phyloP scores from a whole-genome alignment of 768 basidiomycete genomes.

The Mycena maculata region DNA sequence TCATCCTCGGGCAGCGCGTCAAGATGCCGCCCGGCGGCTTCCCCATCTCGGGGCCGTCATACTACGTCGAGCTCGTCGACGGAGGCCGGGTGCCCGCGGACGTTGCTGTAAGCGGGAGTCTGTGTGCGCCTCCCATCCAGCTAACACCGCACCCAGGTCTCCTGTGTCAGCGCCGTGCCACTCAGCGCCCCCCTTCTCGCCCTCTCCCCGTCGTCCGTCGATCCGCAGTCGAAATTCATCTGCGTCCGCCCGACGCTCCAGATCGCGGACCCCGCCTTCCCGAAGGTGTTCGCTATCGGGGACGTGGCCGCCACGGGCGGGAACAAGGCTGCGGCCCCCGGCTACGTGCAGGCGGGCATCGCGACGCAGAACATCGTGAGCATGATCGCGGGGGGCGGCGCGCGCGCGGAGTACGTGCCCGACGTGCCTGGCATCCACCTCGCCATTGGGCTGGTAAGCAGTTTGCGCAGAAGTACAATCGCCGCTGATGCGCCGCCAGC shows the following conservation, averaged over 20 bases:
- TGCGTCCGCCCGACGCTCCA: slow-evolving; percentile 41
- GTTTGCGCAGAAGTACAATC: background rate
- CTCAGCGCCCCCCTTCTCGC: slow-evolving; percentile 37
- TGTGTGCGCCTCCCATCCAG: background rate
- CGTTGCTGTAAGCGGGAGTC: slow-evolving; percentile 52
- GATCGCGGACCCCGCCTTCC: slow-evolving; percentile 40
- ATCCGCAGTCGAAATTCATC: slow-evolving; percentile 28
- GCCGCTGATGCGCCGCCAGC: slow-evolving; percentile 35
- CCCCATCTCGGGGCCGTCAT: slow-evolving; percentile 41
- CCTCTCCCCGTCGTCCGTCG: slow-evolving; percentile 36
- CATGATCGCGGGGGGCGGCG: slow-evolving; percentile 42
- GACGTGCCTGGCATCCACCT: slow-evolving; percentile 53
- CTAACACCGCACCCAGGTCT: slow-evolving; percentile 34
- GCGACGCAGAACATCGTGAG: slow-evolving; percentile 53
- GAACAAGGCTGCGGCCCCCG: slow-evolving; percentile 56
- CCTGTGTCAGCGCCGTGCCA: slow-evolving; percentile 45
- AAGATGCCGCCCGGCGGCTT: slow-evolving; percentile 41
- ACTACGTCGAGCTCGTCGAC: slow-evolving; percentile 48
- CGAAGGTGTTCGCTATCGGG: slow-evolving; percentile 58
- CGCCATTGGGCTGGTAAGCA: slow-evolving; percentile 52
- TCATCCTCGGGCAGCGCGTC: slow-evolving; percentile 52
- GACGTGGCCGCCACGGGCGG: slow-evolving; percentile 62
- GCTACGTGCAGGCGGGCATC: slow-evolving; percentile 51
- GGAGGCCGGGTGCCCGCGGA: slow-evolving; percentile 53
- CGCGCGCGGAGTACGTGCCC: slow-evolving; percentile 48